These are phyloP conservation scores for Neurospora sp. DNA, from an alignment of 495 filamentous ascomycete genomes.

Conservation along the genomic window DNA sequence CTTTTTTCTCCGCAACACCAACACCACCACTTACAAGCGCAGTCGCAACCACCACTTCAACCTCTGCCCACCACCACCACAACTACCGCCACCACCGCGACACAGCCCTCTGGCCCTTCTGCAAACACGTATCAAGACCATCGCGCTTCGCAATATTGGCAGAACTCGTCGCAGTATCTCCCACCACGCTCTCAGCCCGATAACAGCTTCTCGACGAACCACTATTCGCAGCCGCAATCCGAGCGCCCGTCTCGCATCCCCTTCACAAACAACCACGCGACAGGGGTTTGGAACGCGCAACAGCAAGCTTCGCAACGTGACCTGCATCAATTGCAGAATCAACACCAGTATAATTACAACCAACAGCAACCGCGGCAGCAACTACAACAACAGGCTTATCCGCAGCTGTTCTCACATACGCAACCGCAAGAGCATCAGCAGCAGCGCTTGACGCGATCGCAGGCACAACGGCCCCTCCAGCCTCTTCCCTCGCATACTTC, in stretches of 20 bases:
- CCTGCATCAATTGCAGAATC: not conserved
- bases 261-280: not conserved
- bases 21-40: constrained; percentile 12
- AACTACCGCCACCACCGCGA: constrained; percentile 8
- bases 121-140: constrained; percentile 3
- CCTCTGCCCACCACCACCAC: constrained; percentile 13
- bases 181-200: not conserved
- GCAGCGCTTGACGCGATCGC: not conserved
- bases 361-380: constrained; percentile 1
- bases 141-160: not conserved
- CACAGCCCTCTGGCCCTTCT: constrained; percentile 1
- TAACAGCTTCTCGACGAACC: not conserved
- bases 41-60: constrained; percentile 1
- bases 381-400: constrained; percentile 9
- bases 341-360: not conserved
- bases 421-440: constrained; percentile 4
- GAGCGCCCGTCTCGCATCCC: not conserved
- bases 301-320: not conserved
- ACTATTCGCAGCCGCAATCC: not conserved
- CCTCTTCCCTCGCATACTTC: not conserved
- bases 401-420: not conserved
- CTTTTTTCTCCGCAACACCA: constrained; percentile 12
- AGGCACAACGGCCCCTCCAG: not conserved
- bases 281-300: not conserved
- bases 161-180: not conserved